Conservation (phyloP, 2,329 filamentous ascomycete species). For the Corniculantispora saksenae region DNA sequence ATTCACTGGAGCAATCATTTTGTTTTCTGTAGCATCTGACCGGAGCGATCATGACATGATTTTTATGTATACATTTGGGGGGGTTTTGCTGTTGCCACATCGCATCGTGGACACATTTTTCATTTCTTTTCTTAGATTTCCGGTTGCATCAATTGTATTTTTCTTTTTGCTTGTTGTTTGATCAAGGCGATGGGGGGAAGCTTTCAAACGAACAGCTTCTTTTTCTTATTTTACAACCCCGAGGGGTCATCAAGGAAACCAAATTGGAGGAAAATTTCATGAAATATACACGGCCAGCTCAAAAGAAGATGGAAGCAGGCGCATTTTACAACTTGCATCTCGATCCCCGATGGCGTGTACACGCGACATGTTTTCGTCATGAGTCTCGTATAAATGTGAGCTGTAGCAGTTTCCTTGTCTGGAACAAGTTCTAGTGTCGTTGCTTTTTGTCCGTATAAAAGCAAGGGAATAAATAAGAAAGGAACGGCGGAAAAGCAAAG, state of each 20-base stretch:
- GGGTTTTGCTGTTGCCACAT: not conserved
- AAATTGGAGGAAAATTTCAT: not conserved
- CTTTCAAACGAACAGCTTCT: not conserved
- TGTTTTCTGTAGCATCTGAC: not conserved
- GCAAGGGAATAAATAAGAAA: too few relatives aligned
- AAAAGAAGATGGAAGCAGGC: too few relatives aligned
- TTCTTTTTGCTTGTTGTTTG: not conserved
- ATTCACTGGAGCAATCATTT: not conserved
- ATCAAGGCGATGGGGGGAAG: too few relatives aligned
- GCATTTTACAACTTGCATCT: too few relatives aligned
- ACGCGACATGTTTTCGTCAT: too few relatives aligned
- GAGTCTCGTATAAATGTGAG: too few relatives aligned
- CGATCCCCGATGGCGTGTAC: too few relatives aligned
- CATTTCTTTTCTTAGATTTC: not conserved
- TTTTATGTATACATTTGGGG: not conserved
- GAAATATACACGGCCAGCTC: not conserved
- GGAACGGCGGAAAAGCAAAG: too few relatives aligned
- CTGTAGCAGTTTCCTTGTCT: too few relatives aligned
- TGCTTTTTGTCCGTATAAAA: too few relatives aligned
- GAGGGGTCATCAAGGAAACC: not conserved
- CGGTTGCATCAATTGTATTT: not conserved
- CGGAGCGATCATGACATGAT: not conserved
- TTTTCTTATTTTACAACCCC: not conserved
- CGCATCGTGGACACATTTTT: not conserved
- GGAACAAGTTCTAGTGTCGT: too few relatives aligned